Evolutionary conservation across 2,329 filamentous ascomycete genomes (phyloP), one percentile per base, ranked within the genome.

Genomic region (Xylariaceae sp.): DNA sequence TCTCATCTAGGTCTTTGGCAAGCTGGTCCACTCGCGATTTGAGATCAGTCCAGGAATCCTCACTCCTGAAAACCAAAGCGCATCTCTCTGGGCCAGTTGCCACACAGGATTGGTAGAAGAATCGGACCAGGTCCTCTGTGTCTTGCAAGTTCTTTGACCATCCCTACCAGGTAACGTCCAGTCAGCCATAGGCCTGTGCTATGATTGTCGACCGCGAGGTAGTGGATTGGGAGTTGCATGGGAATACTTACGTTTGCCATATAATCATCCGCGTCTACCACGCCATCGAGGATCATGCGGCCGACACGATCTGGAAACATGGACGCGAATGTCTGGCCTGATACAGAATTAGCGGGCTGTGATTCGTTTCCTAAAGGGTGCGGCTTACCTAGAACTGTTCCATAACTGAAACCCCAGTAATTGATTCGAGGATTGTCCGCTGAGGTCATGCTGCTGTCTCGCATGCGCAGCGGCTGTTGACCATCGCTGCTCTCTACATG

Each of bases 321-420:
- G 3, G 63, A 62, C 8, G 68, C 68, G 44, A 72, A 71, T 0
- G 63, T 67, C n/a, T 63, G 64, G 2, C 68, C 68, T n/a, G n/a
- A n/a, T n/a, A n/a, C n/a, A n/a, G n/a, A n/a, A n/a, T n/a, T n/a
- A n/a, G n/a, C n/a, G n/a, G n/a, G n/a, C n/a, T n/a, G n/a, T n/a
- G n/a, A n/a, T n/a, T n/a, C n/a, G n/a, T n/a, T n/a, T n/a, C n/a
- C n/a, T n/a, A n/a, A n/a, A n/a, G n/a, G n/a, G n/a, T n/a, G n/a
- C n/a, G n/a, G n/a, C n/a, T 26, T 26, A 6, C 22, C 22, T 3
- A 72, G 55, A 6, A 66, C 56, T 0, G 66, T 70, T 4, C 69
- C 69, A 43, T 78, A 78, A 4, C 70, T 74, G 39, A 76, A 67
- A 0, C 74, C 72, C 60, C 71, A 67, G 48, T 74, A 78, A 50